Evolutionary conservation across 257 asterid species (phyloP).

Genomic region (Orobanche coerulescens): DNA sequence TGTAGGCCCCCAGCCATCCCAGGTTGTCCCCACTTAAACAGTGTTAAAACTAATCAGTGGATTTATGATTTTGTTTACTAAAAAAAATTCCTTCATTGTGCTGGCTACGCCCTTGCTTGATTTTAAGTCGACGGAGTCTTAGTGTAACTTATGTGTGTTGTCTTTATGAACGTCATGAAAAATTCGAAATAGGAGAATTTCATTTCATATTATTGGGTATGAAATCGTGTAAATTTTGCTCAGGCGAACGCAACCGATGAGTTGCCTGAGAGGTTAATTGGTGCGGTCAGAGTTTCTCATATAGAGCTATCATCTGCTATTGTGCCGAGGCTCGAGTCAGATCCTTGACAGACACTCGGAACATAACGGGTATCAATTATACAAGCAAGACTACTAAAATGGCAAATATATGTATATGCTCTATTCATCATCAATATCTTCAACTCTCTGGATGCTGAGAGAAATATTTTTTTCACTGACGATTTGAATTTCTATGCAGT

Average conservation of each 20-base stretch:
- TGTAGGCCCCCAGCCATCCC: too few relatives aligned
- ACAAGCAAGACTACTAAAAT: slow-evolving; percentile 3
- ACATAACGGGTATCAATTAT: slow-evolving; percentile 19
- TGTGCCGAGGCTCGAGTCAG: slow-evolving; percentile 38
- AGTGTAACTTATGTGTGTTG: background rate
- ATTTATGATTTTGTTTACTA: too few relatives aligned
- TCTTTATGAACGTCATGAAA: background rate
- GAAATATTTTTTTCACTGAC: slow-evolving; percentile 10
- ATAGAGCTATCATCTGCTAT: slow-evolving; percentile 49
- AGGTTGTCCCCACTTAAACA: too few relatives aligned
- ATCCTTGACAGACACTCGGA: slow-evolving; percentile 21
- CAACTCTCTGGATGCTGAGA: slow-evolving; percentile 19
- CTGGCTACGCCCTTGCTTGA: too few relatives aligned
- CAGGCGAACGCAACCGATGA: slow-evolving; percentile 50
- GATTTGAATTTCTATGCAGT: slow-evolving; percentile 17
- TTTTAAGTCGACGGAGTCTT: background rate
- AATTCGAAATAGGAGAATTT: background rate
- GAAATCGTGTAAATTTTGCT: slow-evolving; percentile 5
- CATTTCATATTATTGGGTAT: background rate
- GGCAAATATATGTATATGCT: slow-evolving; percentile 24
- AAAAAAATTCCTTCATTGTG: too few relatives aligned
- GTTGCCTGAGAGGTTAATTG: slow-evolving; percentile 57
- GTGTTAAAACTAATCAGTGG: too few relatives aligned
- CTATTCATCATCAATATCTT: slow-evolving; percentile 25
- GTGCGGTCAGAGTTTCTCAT: slow-evolving; percentile 54